Conservation (phyloP, 768 basidiomycete genomes). For the Tricholoma matsutake region DNA sequence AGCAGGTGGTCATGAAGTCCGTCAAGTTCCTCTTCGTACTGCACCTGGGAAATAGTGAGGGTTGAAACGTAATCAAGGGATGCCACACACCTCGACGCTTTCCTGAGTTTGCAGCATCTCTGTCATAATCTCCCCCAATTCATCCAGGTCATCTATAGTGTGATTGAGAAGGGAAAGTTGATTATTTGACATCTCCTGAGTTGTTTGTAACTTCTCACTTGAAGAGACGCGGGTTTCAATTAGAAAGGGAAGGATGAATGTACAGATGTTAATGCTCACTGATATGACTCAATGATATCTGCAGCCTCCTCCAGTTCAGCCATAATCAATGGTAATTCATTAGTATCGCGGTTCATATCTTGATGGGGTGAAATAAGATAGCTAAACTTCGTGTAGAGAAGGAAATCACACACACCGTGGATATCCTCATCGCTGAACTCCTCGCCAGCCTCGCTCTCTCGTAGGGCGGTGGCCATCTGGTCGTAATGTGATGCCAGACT, state of each 20-base stretch:
- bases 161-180: constrained; percentile 47
- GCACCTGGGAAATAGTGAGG: constrained; percentile 31
- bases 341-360: constrained; percentile 83
- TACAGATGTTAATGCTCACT: constrained; percentile 41
- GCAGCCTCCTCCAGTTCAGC: constrained; percentile 63
- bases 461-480: constrained; percentile 67
- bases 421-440: constrained; percentile 66
- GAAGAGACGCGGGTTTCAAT: not conserved
- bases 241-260: constrained; percentile 1
- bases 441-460: constrained; percentile 68
- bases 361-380: not conserved
- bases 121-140: constrained; percentile 75
- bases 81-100: constrained; percentile 53
- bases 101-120: constrained; percentile 74
- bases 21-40: constrained; percentile 51
- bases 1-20: constrained; percentile 59
- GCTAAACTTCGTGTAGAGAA: not conserved
- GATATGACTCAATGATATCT: constrained; percentile 46
- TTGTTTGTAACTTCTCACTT: constrained; percentile 50
- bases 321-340: constrained; percentile 74
- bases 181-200: constrained; percentile 41
- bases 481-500: constrained; percentile 73
- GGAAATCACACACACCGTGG: constrained; percentile 40
- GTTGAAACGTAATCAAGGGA: not conserved
- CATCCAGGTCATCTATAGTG: constrained; percentile 65